These are phyloP conservation scores for Mycena floridula DNA, from an alignment of 768 basidiomycete genomes.

Conservation along the genomic window DNA sequence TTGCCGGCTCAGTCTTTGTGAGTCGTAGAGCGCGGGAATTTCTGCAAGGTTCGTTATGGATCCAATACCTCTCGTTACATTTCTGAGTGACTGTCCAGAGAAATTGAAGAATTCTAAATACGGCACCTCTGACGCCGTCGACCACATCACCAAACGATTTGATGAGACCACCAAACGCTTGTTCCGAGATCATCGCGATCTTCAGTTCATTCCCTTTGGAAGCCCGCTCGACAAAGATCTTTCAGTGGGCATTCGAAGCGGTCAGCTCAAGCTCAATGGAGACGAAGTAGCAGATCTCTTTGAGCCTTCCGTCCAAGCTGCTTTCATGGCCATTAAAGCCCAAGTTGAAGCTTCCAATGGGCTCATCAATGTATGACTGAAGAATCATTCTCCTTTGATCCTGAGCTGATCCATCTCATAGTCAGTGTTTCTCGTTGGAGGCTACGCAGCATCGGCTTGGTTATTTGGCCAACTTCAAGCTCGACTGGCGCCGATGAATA, in stretches of 20 bases:
- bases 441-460: constrained; percentile 81
- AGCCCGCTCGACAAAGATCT: constrained; percentile 73
- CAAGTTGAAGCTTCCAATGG: constrained; percentile 68
- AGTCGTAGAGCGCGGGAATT: constrained; percentile 70
- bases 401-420: constrained; percentile 19
- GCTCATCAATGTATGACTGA: constrained; percentile 51
- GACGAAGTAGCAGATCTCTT: constrained; percentile 68
- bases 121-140: constrained; percentile 61
- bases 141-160: constrained; percentile 75
- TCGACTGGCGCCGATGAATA: constrained; percentile 45
- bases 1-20: constrained; percentile 80
- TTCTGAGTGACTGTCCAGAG: constrained; percentile 29
- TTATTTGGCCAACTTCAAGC: constrained; percentile 72
- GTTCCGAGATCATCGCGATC: constrained; percentile 61
- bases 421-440: constrained; percentile 79
- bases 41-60: constrained; percentile 56
- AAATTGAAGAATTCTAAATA: constrained; percentile 73
- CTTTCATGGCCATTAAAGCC: constrained; percentile 58
- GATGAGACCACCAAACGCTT: constrained; percentile 80
- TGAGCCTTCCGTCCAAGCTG: constrained; percentile 74
- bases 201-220: constrained; percentile 72
- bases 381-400: not conserved
- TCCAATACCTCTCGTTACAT: not conserved
- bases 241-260: constrained; percentile 62
- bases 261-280: constrained; percentile 70